Percentiles rank a stretch among this genome's conserved stretches.
Evolutionary conservation across 352 stramenopile species (phyloP).

Genomic region (Pythium biforme): DNA sequence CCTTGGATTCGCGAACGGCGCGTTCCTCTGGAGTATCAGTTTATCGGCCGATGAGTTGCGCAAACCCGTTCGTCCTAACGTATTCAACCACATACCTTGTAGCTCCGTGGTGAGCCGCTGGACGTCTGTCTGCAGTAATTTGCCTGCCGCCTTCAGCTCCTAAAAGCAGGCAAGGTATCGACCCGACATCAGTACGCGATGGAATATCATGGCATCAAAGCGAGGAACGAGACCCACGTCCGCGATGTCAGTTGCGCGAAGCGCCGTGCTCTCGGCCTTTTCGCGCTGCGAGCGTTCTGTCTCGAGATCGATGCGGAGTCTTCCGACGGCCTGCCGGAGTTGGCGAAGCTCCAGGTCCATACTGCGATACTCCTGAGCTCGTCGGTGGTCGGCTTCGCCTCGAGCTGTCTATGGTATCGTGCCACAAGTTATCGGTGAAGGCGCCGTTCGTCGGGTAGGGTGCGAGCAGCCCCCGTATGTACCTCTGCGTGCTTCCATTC

Average conservation of each 20-base stretch:
- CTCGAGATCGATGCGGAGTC: constrained; percentile 48
- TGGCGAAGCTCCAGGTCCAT: constrained; percentile 58
- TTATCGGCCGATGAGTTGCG: neutral
- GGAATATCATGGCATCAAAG: neutral
- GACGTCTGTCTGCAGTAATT: constrained; percentile 35
- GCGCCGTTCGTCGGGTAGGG: too few relatives aligned
- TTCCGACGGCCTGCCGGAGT: constrained; percentile 37
- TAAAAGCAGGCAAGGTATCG: too few relatives aligned
- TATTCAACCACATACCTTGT: constrained; percentile 28
- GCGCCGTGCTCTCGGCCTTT: constrained; percentile 37
- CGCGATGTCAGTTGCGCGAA: constrained; percentile 33
- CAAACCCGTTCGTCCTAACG: neutral
- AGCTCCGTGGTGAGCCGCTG: constrained; percentile 35
- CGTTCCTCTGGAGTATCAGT: constrained; percentile 39
- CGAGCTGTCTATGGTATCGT: constrained; percentile 11
- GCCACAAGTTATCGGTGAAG: too few relatives aligned
- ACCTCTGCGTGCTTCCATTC: constrained; percentile 49
- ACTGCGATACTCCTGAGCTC: constrained; percentile 44
- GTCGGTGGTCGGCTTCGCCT: constrained; percentile 31
- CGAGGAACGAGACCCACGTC: constrained; percentile 31
- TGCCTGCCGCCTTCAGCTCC: constrained; percentile 39
- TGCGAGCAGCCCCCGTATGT: too few relatives aligned
- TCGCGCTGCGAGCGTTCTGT: constrained; percentile 44
- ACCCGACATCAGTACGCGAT: neutral
- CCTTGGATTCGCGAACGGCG: constrained; percentile 27